phyloP scores from a whole-genome alignment of 495 filamentous ascomycete genomes.

The Polyplosphaeria fusca region DNA sequence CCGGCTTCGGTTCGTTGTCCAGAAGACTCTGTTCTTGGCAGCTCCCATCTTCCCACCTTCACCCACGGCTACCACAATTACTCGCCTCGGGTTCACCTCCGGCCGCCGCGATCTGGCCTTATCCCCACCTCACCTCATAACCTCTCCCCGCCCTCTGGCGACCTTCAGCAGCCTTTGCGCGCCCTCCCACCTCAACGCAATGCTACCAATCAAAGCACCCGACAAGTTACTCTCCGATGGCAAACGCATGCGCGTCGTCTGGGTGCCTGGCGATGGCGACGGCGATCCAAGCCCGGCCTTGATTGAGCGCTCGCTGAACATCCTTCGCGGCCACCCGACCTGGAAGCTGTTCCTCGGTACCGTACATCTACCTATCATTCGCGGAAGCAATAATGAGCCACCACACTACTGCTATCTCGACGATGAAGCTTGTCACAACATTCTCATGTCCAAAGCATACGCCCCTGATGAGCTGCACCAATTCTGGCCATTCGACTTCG shows the following conservation, averaged over 20 bases:
- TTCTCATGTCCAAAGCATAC: slow-evolving; percentile 28
- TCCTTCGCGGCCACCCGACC: slow-evolving; percentile 23
- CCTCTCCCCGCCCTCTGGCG: too few species aligned
- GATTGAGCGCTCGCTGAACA: slow-evolving; percentile 8
- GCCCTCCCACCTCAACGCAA: too few species aligned
- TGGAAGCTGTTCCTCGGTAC: slow-evolving; percentile 27
- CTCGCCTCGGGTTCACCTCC: too few species aligned
- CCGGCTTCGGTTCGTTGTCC: too few species aligned
- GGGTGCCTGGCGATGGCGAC: slow-evolving; percentile 22
- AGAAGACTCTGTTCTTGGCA: too few species aligned
- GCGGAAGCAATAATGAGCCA: slow-evolving; percentile 30
- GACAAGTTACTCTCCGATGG: slow-evolving; percentile 23
- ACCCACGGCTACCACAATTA: too few species aligned
- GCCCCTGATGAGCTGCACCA: slow-evolving; percentile 3
- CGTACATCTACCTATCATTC: slow-evolving; percentile 4
- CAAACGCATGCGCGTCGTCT: slow-evolving; percentile 21
- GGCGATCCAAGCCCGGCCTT: slow-evolving; percentile 16
- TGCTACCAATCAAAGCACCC: too few species aligned
- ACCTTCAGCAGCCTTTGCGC: too few species aligned
- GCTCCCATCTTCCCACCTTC: too few species aligned
- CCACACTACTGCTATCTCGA: slow-evolving; percentile 38
- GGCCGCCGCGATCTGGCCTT: too few species aligned
- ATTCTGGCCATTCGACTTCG: slow-evolving; percentile 37
- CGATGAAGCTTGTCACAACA: slow-evolving; percentile 31
- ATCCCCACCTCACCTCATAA: too few species aligned